Base-by-base conservation (phyloP, 176 grass and related monocot genomes). In the Poa pratensis region DNA sequence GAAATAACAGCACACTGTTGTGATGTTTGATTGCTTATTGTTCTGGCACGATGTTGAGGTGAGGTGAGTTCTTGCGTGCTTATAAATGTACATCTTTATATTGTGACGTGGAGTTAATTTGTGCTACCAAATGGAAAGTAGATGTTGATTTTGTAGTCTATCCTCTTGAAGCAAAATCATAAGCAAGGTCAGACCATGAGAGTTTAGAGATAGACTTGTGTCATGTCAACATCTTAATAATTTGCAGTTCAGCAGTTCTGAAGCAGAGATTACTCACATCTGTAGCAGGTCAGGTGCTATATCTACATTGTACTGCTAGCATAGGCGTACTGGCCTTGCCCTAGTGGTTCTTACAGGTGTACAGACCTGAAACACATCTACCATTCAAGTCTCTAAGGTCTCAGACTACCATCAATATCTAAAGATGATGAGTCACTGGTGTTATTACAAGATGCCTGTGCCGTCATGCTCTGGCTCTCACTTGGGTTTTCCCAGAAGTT, bases 401-500 rank as follows among this genome's bases (percentile, higher is more conserved):
- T 84, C 64, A 91, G 6, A 32, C 68, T 83, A 75, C 46, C 75
- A 84, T 92, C 67, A 57, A 80, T 64, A 50, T 77, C 79, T 20
- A 40, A 69, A 57, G 35, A 49, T 4, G 66, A 84, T 58, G 78
- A 88, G 61, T 90, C 84, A 73, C 76, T 79, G 22, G 40, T 85
- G 45, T 80, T 35, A 4, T 61, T 84, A 34, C 32, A 77, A 23
- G 83, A 90, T 58, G 69, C 89, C 73, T 90, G 71, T 50, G 48
- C 71, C 40, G 75, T 87, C 27, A 88, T 62, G 66, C 89, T 92
- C 19, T 84, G 89, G 70, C 75, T 86, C 64, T 93, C 83, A 16
- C 67, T 75, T 54, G 69, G 80, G 53, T 87, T 90, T 82, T 98
- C 89, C 88, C 96, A 89, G 77, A 95, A 93, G 75, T 85, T 95